Evolutionary conservation across 2,329 filamentous ascomycete genomes (phyloP).

Genomic region (Tolypocladium tropicale): DNA sequence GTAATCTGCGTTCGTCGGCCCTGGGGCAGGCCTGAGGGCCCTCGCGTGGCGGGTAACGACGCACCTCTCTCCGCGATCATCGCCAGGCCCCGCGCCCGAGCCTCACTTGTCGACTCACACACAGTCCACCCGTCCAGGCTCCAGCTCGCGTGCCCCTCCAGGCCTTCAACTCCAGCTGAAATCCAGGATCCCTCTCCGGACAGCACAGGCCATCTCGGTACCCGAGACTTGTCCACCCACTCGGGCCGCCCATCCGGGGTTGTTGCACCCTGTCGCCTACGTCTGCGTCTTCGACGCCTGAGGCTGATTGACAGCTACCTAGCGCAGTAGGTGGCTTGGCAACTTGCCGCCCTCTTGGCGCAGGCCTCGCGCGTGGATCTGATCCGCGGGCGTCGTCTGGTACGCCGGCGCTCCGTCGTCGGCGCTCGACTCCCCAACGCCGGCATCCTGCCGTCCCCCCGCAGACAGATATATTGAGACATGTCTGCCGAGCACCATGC

Average conservation of each 20-base stretch:
- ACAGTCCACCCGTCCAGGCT: too few species aligned
- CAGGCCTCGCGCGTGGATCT: background rate
- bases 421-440: background rate
- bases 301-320: background rate
- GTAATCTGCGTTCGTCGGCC: background rate
- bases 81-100: background rate
- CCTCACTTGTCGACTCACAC: background rate
- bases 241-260: too few species aligned
- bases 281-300: background rate
- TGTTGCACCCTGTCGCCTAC: background rate
- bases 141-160: too few species aligned
- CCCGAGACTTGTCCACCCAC: background rate
- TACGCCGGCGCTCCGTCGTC: background rate
- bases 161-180: too few species aligned
- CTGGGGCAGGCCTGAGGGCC: background rate
- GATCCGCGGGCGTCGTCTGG: background rate
- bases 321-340: background rate
- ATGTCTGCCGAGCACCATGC: constrained; percentile 3
- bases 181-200: background rate
- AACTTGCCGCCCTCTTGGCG: background rate
- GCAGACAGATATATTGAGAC: background rate
- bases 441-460: background rate
- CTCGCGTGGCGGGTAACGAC: background rate
- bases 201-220: background rate
- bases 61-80: background rate